Evolutionary conservation across 129 eudicot species (phyloP), one percentile per base, ranked within the genome.

Genomic region (Silybum marianum): DNA sequence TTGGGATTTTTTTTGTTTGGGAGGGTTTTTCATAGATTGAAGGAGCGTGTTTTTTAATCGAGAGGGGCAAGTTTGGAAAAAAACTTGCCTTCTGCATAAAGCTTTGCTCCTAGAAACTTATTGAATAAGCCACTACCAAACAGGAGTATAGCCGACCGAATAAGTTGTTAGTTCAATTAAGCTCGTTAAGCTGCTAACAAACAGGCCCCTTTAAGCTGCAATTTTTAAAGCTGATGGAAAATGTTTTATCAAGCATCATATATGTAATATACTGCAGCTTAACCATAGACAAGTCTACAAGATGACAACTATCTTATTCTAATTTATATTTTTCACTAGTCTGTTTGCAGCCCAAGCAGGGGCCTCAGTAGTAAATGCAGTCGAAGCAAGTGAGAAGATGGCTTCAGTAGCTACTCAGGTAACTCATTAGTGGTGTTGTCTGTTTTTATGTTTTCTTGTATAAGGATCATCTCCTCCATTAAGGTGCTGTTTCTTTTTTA

Each of bases 341-440:
- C 93, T 96, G 42, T 96, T 96, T 63, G 99, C 99, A 89, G 97
- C 98, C 67, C 91, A 88, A 84, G 98, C 95, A 78, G 99, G 99
- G 60, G 99, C 99, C 9, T 88, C 95, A 9, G 87, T 85, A 46
- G 98, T 96, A 58, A 75, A 87, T 86, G 95, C 98, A 77, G 92
- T 93, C 63, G 99, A 96, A 76, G 99, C 97, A 70, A 96, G 99
- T 83, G 91, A 86, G 48, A 96, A 93, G 88, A 96, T 96, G 98
- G 95, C 99, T 84, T 86, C 85, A 24, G 93, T 93, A 58, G 99
- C 99, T 48, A 75, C 93, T 73, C 93, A 93, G 94, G 99, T 91
- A 83, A n/a, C 72, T 38, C 8, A 24, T 9, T 72, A 9, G 10
- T 44, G 48, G 48, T 58, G 38, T 14, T 72, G 23, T 36, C 40